Evolutionary conservation across 208 protist species (phyloP).

Genomic region (Herpetomonas tarakana): DNA sequence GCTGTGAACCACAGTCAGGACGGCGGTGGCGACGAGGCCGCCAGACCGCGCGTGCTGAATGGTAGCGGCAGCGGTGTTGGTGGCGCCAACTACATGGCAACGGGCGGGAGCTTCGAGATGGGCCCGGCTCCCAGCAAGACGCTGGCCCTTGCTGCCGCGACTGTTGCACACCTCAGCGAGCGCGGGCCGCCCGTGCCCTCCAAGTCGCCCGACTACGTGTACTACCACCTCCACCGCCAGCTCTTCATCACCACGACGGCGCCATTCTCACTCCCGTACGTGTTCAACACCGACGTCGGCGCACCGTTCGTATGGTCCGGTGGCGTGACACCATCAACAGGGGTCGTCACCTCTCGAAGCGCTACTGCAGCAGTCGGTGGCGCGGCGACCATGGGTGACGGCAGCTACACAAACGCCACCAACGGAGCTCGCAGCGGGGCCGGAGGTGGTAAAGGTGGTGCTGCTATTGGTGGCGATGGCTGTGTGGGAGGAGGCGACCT

Average conservation of each 20-base stretch:
- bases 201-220: background rate
- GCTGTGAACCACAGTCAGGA: background rate
- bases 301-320: background rate
- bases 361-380: background rate
- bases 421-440: too few relatives aligned
- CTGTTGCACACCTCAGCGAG: background rate
- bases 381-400: background rate
- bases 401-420: too few relatives aligned
- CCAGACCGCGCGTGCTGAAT: too few relatives aligned
- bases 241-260: constrained; percentile 66
- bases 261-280: constrained; percentile 74
- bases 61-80: background rate
- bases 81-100: too few relatives aligned
- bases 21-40: background rate
- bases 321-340: background rate
- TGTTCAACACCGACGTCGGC: constrained; percentile 45
- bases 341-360: too few relatives aligned
- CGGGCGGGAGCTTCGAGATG: background rate
- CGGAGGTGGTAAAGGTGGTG: background rate
- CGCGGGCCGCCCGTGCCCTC: background rate
- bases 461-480: constrained; percentile 10
- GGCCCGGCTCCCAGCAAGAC: background rate
- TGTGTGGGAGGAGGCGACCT: too few relatives aligned
- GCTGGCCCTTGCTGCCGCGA: background rate
- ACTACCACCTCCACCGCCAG: constrained; percentile 31